Percentiles rank a stretch among this genome's conserved stretches.
Conservation (phyloP, 352 stramenopile genomes). For the Globisporangium paroecandrum region DNA sequence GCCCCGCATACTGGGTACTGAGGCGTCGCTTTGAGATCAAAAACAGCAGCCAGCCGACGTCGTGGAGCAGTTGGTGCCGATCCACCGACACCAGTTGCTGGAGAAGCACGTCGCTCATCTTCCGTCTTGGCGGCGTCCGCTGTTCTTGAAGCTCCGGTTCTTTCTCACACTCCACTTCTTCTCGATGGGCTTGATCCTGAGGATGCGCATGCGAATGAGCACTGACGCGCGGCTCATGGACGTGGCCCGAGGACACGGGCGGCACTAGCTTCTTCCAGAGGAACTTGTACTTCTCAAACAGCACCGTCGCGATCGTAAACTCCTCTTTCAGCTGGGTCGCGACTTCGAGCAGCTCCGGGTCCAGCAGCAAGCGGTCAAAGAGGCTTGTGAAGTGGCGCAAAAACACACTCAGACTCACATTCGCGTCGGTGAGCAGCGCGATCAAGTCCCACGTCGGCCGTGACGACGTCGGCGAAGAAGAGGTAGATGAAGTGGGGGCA, state of each 20-base stretch:
- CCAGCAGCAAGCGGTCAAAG: constrained; percentile 74
- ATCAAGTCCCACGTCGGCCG: constrained; percentile 28
- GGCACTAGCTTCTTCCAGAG: constrained; percentile 47
- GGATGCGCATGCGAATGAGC: neutral
- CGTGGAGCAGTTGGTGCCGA: constrained; percentile 42
- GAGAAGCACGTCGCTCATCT: constrained; percentile 18
- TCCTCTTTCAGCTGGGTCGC: constrained; percentile 78
- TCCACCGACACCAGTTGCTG: constrained; percentile 7
- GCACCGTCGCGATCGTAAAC: constrained; percentile 64
- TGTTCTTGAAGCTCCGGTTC: constrained; percentile 11
- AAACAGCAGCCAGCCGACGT: constrained; percentile 77
- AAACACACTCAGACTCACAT: constrained; percentile 62
- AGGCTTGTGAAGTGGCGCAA: constrained; percentile 71
- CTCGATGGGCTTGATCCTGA: constrained; percentile 21
- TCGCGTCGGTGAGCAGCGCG: constrained; percentile 39
- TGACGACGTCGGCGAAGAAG: neutral
- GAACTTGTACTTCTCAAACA: constrained; percentile 77
- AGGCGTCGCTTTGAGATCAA: constrained; percentile 52
- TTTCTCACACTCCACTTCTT: constrained; percentile 19
- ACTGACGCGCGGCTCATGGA: constrained; percentile 12
- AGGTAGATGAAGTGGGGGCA: neutral
- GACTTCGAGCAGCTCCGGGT: constrained; percentile 64
- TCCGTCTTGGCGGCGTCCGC: constrained; percentile 10
- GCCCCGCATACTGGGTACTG: constrained; percentile 39
- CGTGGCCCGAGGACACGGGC: neutral